Evolutionary conservation across 2,329 filamentous ascomycete species (phyloP).

Genomic region (Ascocoryne sarcoides): DNA sequence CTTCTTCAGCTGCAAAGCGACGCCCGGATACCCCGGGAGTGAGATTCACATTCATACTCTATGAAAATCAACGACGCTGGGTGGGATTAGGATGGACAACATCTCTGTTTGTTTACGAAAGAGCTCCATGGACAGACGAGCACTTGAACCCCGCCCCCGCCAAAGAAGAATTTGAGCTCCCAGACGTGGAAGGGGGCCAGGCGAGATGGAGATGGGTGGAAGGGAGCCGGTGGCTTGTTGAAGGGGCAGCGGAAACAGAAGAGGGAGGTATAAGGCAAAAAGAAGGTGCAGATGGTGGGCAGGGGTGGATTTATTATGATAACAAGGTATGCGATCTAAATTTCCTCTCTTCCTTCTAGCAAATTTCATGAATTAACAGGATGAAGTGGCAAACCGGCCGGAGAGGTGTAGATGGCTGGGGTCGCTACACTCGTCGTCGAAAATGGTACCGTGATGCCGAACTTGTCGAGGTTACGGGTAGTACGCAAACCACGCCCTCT

Average conservation of each 20-base stretch:
- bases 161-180: constrained; percentile 63
- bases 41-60: constrained; percentile 92
- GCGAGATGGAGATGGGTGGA: constrained; percentile 74
- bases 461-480: constrained; percentile 62
- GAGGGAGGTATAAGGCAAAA: constrained; percentile 33
- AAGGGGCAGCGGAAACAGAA: constrained; percentile 55
- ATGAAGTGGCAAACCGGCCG: constrained; percentile 79
- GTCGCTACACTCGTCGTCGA: constrained; percentile 80
- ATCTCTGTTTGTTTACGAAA: constrained; percentile 82
- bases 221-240: constrained; percentile 79
- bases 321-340: constrained; percentile 88
- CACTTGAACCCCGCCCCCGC: constrained; percentile 73
- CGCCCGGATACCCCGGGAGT: constrained; percentile 63
- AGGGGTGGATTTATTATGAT: constrained; percentile 96
- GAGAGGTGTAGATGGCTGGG: constrained; percentile 82
- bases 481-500: constrained; percentile 35
- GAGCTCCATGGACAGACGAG: constrained; percentile 90
- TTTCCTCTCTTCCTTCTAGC: constrained; percentile 1
- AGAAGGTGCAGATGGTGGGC: constrained; percentile 37
- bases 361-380: not conserved
- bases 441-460: constrained; percentile 98
- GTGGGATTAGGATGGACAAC: constrained; percentile 91
- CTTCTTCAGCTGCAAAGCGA: constrained; percentile 27
- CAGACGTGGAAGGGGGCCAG: constrained; percentile 54
- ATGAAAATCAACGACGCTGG: constrained; percentile 95